Conservation (phyloP, 257 asterid genomes). For the Anisodus acutangulus region DNA sequence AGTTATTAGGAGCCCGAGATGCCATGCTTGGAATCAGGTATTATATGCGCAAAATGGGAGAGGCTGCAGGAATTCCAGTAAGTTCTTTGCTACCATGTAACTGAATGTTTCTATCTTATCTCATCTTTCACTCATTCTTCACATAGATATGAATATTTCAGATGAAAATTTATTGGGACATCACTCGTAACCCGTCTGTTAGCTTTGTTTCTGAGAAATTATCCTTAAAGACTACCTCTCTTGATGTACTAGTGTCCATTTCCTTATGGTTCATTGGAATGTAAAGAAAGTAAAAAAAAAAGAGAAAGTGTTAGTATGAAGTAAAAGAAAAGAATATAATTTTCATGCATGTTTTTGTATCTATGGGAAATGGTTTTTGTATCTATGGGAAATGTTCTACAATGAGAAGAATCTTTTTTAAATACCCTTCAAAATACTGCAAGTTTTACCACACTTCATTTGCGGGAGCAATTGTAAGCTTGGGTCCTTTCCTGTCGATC, state of each 20-base stretch:
- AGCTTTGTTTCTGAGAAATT: not conserved
- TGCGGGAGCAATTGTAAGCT: not conserved
- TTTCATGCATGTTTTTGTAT: not conserved
- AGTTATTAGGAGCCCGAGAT: conserved; percentile 84
- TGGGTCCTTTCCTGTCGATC: not conserved
- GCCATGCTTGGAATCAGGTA: conserved; percentile 85
- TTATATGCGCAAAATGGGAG: conserved; percentile 91
- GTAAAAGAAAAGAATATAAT: not conserved
- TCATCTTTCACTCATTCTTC: not conserved
- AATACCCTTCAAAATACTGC: not conserved
- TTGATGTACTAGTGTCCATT: not conserved
- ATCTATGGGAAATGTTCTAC: not conserved
- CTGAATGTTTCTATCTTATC: not conserved
- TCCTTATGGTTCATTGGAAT: not conserved
- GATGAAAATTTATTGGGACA: not conserved
- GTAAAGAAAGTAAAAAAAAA: not conserved
- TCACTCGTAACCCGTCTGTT: not conserved
- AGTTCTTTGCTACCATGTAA: conserved; percentile 34
- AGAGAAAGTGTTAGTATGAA: not conserved
- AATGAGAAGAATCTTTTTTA: not conserved
- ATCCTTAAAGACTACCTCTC: not conserved
- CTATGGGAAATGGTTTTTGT: not conserved
- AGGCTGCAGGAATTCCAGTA: conserved; percentile 97
- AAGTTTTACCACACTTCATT: not conserved
- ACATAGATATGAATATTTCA: not conserved